Evolutionary conservation across 805 yeast species (phyloP), one percentile per base, ranked within the genome.

Genomic region (Zygosaccharomyces rouxii): DNA sequence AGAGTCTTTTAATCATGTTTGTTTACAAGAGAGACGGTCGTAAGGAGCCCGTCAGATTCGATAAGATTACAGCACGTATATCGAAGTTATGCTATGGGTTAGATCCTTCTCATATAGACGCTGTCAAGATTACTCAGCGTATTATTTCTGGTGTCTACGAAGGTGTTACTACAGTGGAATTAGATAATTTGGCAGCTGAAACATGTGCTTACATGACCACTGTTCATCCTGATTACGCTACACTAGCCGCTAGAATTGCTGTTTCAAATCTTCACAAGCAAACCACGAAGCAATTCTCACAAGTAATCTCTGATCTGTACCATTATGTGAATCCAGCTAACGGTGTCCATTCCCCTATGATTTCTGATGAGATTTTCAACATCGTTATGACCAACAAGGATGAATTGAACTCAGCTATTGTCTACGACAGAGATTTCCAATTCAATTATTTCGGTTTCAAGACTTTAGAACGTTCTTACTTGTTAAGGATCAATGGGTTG

Each of bases 141-240:
- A 95, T 92, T 59, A 90, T 89, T 54, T 80, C 94, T 11, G 99
- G 99, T 67, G 97, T 94, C 48, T 94, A 92, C 69, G 95, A 89
- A 63, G 98, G 98, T 62, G 99, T 94, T 46, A 89, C 92, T 62
- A 94, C 98, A 47, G 79, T 85, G 52, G 97, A 94, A 68, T 73
- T 86, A 51, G 89, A 83, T 58, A 81, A 83, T 60, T 69, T 84
- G 45, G 90, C 98, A 42, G 97, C 98, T 38, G 99, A 94, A 71
- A 89, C 97, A 31, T 95, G 97, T 49, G 98, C 98, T 38, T 86
- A 85, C 65, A 88, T 94, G 97, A 89, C 97, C 50, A 92, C 98
- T 10, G 80, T 87, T 54, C 98, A 92, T 69, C 98, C 98, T n/a
- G 98, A 94, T 71, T 90, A 92, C 62, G 97, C 97, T 23, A 81